Conservation (phyloP, 2,329 filamentous ascomycete species). For the Cladosporium cucumerinum region DNA sequence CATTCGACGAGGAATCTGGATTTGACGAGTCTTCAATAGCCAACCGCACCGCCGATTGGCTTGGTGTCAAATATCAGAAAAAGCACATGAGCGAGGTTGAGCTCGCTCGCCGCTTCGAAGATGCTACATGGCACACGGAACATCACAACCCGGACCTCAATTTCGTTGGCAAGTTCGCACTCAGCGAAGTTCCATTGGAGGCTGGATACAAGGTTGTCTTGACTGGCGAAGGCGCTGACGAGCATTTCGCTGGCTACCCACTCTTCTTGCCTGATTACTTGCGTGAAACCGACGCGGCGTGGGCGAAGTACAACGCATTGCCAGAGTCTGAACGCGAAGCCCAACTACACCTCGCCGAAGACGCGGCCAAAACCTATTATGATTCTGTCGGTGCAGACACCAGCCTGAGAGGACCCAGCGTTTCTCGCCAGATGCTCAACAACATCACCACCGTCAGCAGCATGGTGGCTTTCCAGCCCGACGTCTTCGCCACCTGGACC, state of each 20-base stretch:
- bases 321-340: conserved; percentile 23
- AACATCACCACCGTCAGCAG: conserved; percentile 37
- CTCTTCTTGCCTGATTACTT: conserved; percentile 48
- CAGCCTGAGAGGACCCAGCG: conserved; percentile 23
- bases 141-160: conserved; percentile 51
- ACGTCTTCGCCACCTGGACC: conserved; percentile 39
- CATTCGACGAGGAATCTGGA: conserved; percentile 49
- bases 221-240: conserved; percentile 47
- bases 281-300: conserved; percentile 45
- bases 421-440: conserved; percentile 39
- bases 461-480: conserved; percentile 36
- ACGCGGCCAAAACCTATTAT: conserved; percentile 28
- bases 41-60: conserved; percentile 47
- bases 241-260: conserved; percentile 54
- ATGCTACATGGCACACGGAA: conserved; percentile 47
- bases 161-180: conserved; percentile 50
- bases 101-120: conserved; percentile 44
- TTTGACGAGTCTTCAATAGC: conserved; percentile 52
- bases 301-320: conserved; percentile 25
- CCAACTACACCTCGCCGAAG: conserved; percentile 26
- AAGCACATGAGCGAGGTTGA: conserved; percentile 44
- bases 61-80: conserved; percentile 46
- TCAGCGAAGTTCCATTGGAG: conserved; percentile 46
- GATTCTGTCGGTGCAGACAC: conserved; percentile 29
- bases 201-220: conserved; percentile 54